These are phyloP conservation scores for Boletus rufocinnamomeus DNA, from an alignment of 768 basidiomycete genomes.

Conservation along the genomic window DNA sequence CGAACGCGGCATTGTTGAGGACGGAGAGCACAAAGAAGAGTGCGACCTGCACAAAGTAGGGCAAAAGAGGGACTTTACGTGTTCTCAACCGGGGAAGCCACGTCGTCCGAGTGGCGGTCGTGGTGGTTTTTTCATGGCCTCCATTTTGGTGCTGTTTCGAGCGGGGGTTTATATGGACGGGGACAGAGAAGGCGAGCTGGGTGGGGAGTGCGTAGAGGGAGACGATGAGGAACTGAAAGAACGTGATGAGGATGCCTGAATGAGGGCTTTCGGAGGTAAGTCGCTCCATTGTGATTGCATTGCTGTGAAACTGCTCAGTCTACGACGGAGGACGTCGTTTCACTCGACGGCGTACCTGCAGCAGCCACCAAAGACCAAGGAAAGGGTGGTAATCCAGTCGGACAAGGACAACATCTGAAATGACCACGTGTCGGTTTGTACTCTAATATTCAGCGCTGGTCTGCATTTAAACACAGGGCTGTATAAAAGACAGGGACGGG, in stretches of 20 bases:
- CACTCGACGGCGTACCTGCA: slow-evolving; percentile 54
- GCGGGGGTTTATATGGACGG: neutral
- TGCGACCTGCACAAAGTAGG: slow-evolving; percentile 78
- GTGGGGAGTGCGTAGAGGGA: slow-evolving; percentile 71
- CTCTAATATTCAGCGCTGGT: neutral
- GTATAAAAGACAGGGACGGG: neutral
- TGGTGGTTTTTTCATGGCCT: neutral
- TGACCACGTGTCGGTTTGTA: neutral
- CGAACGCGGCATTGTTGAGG: slow-evolving; percentile 92
- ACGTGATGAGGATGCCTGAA: slow-evolving; percentile 84
- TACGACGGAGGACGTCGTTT: neutral
- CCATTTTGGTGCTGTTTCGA: neutral
- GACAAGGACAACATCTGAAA: slow-evolving; percentile 19
- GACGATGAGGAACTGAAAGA: slow-evolving; percentile 81
- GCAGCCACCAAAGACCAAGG: slow-evolving; percentile 87
- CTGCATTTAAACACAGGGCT: neutral
- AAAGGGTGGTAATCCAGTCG: slow-evolving; percentile 64
- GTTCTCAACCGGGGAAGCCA: slow-evolving; percentile 53
- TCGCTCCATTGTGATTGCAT: slow-evolving; percentile 76
- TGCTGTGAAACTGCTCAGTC: slow-evolving; percentile 43
- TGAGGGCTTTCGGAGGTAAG: slow-evolving; percentile 66
- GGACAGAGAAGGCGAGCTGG: slow-evolving; percentile 45
- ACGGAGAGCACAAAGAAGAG: slow-evolving; percentile 79
- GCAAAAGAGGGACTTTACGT: slow-evolving; percentile 66
- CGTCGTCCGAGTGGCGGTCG: neutral